Base-by-base conservation (phyloP, 2,329 filamentous ascomycete species). In the Rhytidhysteron rufulum region DNA sequence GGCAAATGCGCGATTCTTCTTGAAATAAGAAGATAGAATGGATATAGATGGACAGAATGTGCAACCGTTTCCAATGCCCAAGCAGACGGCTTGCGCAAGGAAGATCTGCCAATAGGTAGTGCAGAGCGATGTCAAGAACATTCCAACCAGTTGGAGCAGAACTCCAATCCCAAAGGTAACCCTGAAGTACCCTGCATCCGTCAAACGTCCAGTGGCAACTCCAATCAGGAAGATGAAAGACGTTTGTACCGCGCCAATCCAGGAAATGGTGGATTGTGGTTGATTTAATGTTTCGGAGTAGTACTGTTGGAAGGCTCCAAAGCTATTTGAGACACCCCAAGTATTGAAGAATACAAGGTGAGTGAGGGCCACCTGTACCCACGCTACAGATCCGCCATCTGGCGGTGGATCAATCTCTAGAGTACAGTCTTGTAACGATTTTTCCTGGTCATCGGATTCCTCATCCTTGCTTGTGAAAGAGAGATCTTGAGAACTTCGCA, bases 181-280 rank as follows among this genome's bases (percentile, higher is more conserved):
- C 7, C 62, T 49, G 43, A 70, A 68, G 22, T 66, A 61, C 3
- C 72, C 72, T 0, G 59, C 58, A 47, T 74, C 71, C 19, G 70
- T 63, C 0, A 67, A 45, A 3, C 69, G 63, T 1, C 71, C 72
- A 1, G 63, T 62, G 31, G 73, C 55, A 8, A 66, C 54, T 1
- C 68, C 69, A n/a, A 72, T 42, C 37, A 69, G 53, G 33, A 73
- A 65, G 1, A 72, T 58, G 4, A 74, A 47, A 37, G 65, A 73
- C 13, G 67, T 63, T 46, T 75, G 71, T 1, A 73, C 51, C 1
- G 68, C 66, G 6, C 73, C 73, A 18, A 76, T 71, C 72, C 73
- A 76, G 4, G 70, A 69, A 31, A 76, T 71, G 2, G 62, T 65
- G 8, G 68, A 69, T 10, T 62, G 48, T 2, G 61, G 38, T 10